A percentile compares a stretch with the other conserved stretches of the same genome.
Conservation (phyloP, 768 basidiomycete genomes). For the Collybia sp. region DNA sequence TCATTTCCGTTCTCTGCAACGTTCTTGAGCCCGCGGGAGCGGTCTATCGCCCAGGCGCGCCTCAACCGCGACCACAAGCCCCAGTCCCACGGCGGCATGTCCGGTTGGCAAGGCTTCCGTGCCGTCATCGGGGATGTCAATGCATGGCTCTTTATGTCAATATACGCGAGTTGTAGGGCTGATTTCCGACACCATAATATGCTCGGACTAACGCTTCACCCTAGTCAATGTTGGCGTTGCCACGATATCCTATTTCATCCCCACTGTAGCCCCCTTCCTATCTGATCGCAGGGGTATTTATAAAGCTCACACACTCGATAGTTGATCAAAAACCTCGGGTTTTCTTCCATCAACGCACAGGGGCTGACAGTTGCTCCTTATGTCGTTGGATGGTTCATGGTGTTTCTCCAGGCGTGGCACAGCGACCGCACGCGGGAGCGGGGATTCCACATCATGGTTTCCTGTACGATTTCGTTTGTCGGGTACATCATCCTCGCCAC, state of each 20-base stretch:
- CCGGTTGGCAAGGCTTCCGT: constrained; percentile 51
- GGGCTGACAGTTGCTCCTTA: constrained; percentile 57
- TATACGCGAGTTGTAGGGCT: constrained; percentile 48
- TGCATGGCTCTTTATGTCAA: constrained; percentile 47
- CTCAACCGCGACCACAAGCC: constrained; percentile 52
- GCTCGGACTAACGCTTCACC: neutral
- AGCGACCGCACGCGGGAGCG: constrained; percentile 49
- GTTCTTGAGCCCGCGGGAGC: constrained; percentile 47
- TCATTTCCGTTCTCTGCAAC: constrained; percentile 51
- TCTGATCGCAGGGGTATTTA: neutral
- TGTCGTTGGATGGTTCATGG: constrained; percentile 50
- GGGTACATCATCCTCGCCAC: constrained; percentile 56
- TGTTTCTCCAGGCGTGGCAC: constrained; percentile 49
- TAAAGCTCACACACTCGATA: constrained; percentile 9
- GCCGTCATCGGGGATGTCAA: constrained; percentile 44
- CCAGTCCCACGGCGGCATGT: constrained; percentile 54
- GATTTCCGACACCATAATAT: neutral
- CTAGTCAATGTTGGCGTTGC: constrained; percentile 53
- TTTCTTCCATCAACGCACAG: constrained; percentile 52
- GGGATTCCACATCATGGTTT: constrained; percentile 53
- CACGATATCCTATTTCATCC: constrained; percentile 52
- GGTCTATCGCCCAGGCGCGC: constrained; percentile 53
- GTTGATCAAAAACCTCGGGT: constrained; percentile 54
- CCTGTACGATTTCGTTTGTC: constrained; percentile 36
- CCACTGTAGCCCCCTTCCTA: constrained; percentile 30